Base-by-base conservation (phyloP, 2,329 filamentous ascomycete genomes). In the Colletotrichum tanaceti region DNA sequence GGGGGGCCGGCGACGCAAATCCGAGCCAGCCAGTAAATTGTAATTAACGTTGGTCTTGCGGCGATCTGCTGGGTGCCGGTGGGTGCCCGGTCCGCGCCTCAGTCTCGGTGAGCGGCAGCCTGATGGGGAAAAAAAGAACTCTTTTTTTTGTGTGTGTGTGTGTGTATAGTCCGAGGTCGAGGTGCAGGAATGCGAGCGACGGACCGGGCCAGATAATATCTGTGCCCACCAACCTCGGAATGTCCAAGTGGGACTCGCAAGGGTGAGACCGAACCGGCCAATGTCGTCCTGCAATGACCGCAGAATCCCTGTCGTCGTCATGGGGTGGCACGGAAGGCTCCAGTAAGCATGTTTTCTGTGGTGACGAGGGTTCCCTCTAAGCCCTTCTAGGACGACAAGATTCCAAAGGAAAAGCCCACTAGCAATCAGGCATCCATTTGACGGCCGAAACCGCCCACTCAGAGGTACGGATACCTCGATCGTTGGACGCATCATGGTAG, bases 141-240 rank as follows among this genome's bases (percentile, higher is more conserved):
- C 28, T 49, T n/a, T 60, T 43, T 41, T n/a, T n/a, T n/a, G n/a
- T n/a, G n/a, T n/a, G n/a, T n/a, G n/a, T n/a, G 35, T 24, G 24
- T 2, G 24, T 2, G 24, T 2, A 20, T 24, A 60, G 58, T 60
- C 58, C 58, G 58, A 60, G 58, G 13, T 28, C 32, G 22, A 49
- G 46, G 46, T 52, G 46, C 58, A 60, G 46, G 46, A 60, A 52
- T 60, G 46, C 58, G 58, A 60, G 58, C 32, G 58, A 49, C 18
- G 38, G 28, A 39, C 35, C 13, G 14, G 10, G 22, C 46, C 10
- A 52, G 58, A 43, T 60, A 32, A 50, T 52, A 60, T 60, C 22
- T 52, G 58, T 52, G 58, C 35, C 58, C 58, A 60, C 58, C 35
- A 41, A 50, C 46, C 46, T 52, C 58, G 10, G 57, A 28, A 14